Conservation (phyloP, 345 rosid genomes). For the Erucastrum elatum region DNA sequence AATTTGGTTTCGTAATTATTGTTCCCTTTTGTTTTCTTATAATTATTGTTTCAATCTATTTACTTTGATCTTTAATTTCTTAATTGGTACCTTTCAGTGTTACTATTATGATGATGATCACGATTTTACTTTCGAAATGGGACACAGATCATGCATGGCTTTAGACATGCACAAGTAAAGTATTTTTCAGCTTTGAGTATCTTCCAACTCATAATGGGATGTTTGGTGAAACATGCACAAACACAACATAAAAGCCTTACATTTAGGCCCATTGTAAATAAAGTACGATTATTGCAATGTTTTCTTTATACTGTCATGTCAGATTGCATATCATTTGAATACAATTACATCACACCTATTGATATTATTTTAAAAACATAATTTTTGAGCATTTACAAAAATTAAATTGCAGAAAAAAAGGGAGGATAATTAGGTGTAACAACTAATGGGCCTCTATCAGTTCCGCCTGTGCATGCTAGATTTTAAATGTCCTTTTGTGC, state of each 20-base stretch:
- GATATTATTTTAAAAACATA: not conserved
- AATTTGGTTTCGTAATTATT: not conserved
- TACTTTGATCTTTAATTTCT: not conserved
- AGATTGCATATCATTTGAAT: constrained; percentile 11
- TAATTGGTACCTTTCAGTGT: not conserved
- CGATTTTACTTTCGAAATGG: constrained; percentile 34
- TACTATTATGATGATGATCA: constrained; percentile 34
- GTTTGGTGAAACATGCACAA: constrained; percentile 42
- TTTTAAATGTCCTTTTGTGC: not conserved
- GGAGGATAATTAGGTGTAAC: not conserved
- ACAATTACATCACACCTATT: not conserved
- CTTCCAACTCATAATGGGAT: constrained; percentile 32
- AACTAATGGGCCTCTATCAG: not conserved
- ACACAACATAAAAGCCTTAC: constrained; percentile 28
- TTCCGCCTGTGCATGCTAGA: not conserved
- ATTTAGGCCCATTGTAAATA: constrained; percentile 9
- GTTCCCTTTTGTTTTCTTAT: not conserved
- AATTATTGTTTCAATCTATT: not conserved
- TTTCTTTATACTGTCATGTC: constrained; percentile 32
- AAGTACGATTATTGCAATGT: constrained; percentile 32
- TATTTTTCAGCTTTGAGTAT: constrained; percentile 24
- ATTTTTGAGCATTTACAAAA: not conserved
- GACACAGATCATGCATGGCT: constrained; percentile 32
- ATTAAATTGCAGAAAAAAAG: not conserved
- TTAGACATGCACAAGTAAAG: constrained; percentile 32